Conservation (phyloP, 2,329 filamentous ascomycete species). For the Hymenotorrendiella dingleyae region DNA sequence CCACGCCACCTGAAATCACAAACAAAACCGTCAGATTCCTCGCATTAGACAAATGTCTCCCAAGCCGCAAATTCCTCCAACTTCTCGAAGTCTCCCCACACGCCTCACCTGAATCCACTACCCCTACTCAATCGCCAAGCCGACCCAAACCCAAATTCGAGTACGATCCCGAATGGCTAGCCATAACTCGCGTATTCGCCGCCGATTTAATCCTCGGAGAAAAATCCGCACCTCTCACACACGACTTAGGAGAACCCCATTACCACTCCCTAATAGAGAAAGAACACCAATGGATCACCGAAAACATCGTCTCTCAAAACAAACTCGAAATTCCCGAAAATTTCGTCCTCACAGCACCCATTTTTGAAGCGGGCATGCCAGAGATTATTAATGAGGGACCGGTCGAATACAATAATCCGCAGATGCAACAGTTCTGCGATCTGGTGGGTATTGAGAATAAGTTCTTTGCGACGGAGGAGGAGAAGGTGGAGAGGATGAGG, state of each 20-base stretch:
- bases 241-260: slow-evolving; percentile 60
- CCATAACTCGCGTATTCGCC: slow-evolving; percentile 81
- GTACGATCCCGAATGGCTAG: slow-evolving; percentile 94
- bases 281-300: slow-evolving; percentile 74
- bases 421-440: slow-evolving; percentile 76
- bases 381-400: slow-evolving; percentile 59
- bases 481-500: slow-evolving; percentile 54
- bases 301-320: slow-evolving; percentile 58
- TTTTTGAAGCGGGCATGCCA: slow-evolving; percentile 53
- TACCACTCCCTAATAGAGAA: slow-evolving; percentile 64
- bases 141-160: slow-evolving; percentile 24
- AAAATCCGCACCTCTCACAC: slow-evolving; percentile 43
- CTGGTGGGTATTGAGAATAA: slow-evolving; percentile 71
- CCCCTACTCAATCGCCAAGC: slow-evolving; percentile 1
- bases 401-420: slow-evolving; percentile 77
- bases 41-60: slow-evolving; percentile 85
- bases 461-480: slow-evolving; percentile 67
- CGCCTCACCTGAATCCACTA: slow-evolving; percentile 17
- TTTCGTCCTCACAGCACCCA: slow-evolving; percentile 70
- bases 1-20: slow-evolving; percentile 64
- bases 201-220: slow-evolving; percentile 58
- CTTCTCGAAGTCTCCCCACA: slow-evolving; percentile 57
- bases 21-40: slow-evolving; percentile 81
- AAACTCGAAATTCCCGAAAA: slow-evolving; percentile 69
- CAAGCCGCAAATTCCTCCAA: slow-evolving; percentile 75